Base-by-base conservation (phyloP, 768 basidiomycete genomes). In the Hericium rajendrae region DNA sequence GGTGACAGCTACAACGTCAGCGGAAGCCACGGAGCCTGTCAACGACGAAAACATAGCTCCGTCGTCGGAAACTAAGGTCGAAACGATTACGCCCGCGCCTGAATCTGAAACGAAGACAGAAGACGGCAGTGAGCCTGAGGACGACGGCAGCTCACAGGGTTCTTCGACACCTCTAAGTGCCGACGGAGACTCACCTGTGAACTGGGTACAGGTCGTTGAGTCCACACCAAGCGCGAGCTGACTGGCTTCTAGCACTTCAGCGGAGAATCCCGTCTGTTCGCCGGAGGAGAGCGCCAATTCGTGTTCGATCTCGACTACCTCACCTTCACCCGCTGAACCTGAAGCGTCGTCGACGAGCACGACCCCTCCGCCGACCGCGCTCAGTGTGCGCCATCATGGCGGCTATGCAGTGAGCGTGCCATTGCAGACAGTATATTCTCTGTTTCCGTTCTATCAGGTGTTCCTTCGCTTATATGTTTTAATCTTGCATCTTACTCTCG, bases 81-180 rank as follows among this genome's bases (percentile, higher is more conserved):
- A 68, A 61, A 66, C 66, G 46, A 53, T 62, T 54, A 55, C 62
- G 20, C n/a, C 46, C 13, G 54, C 18, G 49, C 3, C 65, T 41
- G 58, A 58, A 26, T 50, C 51, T 10, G 32, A 52, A 32, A 59
- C 59, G 40, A 55, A 63, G 64, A 70, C 78, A 69, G 65, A 70
- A n/a, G 43, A 46, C n/a, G 43, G n/a, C n/a, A 46, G 43, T 20
- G 43, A 46, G 43, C 20, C 43, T 20, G 43, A 46, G 43, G 20
- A 20, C 43, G 20, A 20, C 43, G 20, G 43, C 43, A 18, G n/a
- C n/a, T 46, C 43, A 20, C 43, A n/a, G 16, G 43, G 43, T n/a
- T 18, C 43, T 20, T n/a, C 43, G 43, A 46, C 43, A 20, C 43
- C 43, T 20, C 43, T 46, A 20, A 46, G n/a, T 11, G 43, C 43